Conservation (phyloP, 306 rosid genomes). For the Albizia julibrissin region DNA sequence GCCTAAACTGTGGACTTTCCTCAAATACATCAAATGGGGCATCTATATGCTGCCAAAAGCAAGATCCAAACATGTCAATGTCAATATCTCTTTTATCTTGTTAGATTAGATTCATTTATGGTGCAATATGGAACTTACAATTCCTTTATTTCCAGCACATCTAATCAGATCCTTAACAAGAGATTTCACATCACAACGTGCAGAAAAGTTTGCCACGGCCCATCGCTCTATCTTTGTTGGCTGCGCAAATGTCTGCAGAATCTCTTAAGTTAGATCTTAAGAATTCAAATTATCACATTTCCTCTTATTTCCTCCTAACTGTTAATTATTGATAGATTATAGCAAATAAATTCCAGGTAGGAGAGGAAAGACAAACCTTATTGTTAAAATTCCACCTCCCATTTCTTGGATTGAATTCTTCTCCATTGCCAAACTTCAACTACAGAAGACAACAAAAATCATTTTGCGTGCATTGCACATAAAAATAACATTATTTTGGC, state of each 20-base stretch:
- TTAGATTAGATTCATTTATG: background rate
- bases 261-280: constrained; percentile 35
- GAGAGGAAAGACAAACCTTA: constrained; percentile 48
- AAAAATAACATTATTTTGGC: background rate
- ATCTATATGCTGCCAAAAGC: constrained; percentile 49
- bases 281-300: constrained; percentile 40
- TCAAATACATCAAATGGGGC: constrained; percentile 72
- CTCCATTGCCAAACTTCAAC: constrained; percentile 92
- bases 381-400: constrained; percentile 90
- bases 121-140: constrained; percentile 64
- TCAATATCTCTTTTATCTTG: constrained; percentile 3
- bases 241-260: constrained; percentile 69
- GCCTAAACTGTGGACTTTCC: constrained; percentile 75
- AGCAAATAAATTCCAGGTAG: constrained; percentile 25
- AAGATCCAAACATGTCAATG: constrained; percentile 9
- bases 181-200: constrained; percentile 70
- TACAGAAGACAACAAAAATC: constrained; percentile 34
- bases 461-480: background rate
- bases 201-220: constrained; percentile 90
- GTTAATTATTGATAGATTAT: background rate
- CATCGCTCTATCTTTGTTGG: constrained; percentile 80
- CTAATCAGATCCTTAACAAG: constrained; percentile 66
- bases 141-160: constrained; percentile 68
- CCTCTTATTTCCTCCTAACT: background rate
- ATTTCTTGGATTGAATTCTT: constrained; percentile 82